Evolutionary conservation across 225 moss, liverwort and hornwort genomes (phyloP).

Genomic region (Climacium dendroides): DNA sequence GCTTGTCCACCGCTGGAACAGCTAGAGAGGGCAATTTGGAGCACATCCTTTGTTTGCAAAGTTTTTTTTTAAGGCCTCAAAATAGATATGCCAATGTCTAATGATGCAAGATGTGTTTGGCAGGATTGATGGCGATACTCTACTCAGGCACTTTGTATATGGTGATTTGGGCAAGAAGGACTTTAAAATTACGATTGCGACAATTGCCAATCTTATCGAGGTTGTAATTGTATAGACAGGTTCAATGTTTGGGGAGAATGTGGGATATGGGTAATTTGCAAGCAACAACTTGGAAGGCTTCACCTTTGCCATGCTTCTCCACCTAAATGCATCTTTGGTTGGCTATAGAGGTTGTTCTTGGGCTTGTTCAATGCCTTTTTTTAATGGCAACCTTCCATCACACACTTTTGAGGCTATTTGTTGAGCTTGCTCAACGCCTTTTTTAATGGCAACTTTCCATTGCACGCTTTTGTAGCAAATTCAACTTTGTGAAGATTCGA

Average conservation of each 20-base stretch:
- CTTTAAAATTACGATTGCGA: background rate
- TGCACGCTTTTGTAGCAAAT: background rate
- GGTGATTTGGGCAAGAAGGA: background rate
- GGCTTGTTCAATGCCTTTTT: background rate
- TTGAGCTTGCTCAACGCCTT: background rate
- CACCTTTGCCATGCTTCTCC: no score
- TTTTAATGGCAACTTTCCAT: background rate
- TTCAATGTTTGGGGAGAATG: background rate
- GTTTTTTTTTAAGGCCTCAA: background rate
- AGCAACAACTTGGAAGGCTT: background rate
- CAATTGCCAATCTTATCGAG: background rate
- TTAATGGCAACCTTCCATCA: background rate
- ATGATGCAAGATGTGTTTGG: background rate
- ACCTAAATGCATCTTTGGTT: accelerated
- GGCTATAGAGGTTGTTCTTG: background rate
- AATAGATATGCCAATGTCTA: background rate
- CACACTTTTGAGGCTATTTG: no score
- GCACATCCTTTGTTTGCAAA: background rate
- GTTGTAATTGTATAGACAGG: background rate
- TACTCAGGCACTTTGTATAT: background rate
- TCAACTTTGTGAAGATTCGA: background rate
- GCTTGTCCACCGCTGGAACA: background rate
- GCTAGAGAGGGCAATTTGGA: background rate
- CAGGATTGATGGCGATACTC: background rate
- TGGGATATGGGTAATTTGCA: background rate